Evolutionary conservation across 805 yeast genomes (phyloP), one percentile per base, ranked within the genome.

Genomic region (Phaffomyces opuntiae): DNA sequence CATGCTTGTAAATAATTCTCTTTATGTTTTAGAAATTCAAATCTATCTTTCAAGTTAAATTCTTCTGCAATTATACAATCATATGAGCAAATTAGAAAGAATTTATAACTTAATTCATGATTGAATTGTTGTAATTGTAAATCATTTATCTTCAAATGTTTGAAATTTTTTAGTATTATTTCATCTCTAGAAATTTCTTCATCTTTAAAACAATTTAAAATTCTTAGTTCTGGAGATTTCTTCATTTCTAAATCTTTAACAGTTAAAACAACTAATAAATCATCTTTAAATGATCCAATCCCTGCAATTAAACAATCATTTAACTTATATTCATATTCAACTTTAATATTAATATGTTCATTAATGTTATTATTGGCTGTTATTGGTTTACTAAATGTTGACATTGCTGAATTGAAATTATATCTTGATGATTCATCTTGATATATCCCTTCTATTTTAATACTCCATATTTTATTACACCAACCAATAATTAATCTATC

Each of bases 21-120:
- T 35, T 68, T 74, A 1, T 78, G 78, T 4, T 78, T 48, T 48
- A 72, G 83, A 96, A 97, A 91, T 5, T 78, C 67, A 39, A 82
- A 73, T 48, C 83, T 77, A 59, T 90, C 98, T 27, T 68, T 62
- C 24, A 83, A 63, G 44, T 79, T 80, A n/a, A 85, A 70, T 49
- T 83, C 87, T 53, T 81, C 76, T 0, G 89, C 88, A 14, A 80
- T 68, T 1, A 91, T 83, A 1, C 83, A 91, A 64, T 89, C 98
- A 40, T 78, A 76, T 0, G 96, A 87, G 57, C 91, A 80, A 6
- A 91, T 70, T 17, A 93, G 69, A 55, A 74, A 85, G 67, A 83
- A 87, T 45, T 71, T 69, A 6, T 42, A 43, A n/a, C 63, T 53
- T 0, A 63, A 59, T 0, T 53, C 52, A 2, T 74, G 78, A 32